Percentiles rank a stretch among this genome's conserved stretches.
phyloP scores from a whole-genome alignment of 1,284 basidiomycete genomes.

The Cutaneotrichosporon spelunceum region DNA sequence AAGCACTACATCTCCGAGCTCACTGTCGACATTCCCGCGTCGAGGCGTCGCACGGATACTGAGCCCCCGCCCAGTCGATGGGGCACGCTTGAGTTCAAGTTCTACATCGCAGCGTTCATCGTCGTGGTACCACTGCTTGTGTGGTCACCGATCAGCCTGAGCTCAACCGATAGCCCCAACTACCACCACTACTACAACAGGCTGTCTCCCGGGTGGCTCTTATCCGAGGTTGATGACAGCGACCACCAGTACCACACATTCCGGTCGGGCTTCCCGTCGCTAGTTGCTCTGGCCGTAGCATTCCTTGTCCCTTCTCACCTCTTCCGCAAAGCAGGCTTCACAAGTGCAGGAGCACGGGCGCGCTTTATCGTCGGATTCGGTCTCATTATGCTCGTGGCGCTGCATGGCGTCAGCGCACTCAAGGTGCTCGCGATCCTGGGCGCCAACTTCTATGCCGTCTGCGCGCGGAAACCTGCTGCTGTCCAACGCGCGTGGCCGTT shows the following conservation, averaged over 20 bases:
- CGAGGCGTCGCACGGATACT: constrained; percentile 14
- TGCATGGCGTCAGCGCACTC: constrained; percentile 82
- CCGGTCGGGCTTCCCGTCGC: constrained; percentile 65
- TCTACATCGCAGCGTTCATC: constrained; percentile 67
- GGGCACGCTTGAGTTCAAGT: constrained; percentile 75
- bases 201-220: constrained; percentile 60
- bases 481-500: constrained; percentile 35
- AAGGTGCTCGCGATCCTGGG: constrained; percentile 73
- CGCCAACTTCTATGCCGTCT: constrained; percentile 68
- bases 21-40: constrained; percentile 35
- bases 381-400: constrained; percentile 63
- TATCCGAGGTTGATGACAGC: constrained; percentile 64
- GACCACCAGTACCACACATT: constrained; percentile 81
- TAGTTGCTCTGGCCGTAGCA: constrained; percentile 57
- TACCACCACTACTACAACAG: constrained; percentile 61
- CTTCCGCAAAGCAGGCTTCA: constrained; percentile 5
- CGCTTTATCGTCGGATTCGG: constrained; percentile 59
- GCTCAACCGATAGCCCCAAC: constrained; percentile 72
- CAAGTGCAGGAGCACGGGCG: constrained; percentile 12
- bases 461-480: constrained; percentile 43
- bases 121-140: constrained; percentile 72
- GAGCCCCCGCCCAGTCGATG: constrained; percentile 57
- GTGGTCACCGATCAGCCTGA: constrained; percentile 74
- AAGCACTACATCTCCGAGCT: constrained; percentile 34
- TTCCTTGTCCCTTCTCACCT: constrained; percentile 50